phyloP scores from a whole-genome alignment of 805 yeast genomes.

The Wickerhamomyces strasburgensis region DNA sequence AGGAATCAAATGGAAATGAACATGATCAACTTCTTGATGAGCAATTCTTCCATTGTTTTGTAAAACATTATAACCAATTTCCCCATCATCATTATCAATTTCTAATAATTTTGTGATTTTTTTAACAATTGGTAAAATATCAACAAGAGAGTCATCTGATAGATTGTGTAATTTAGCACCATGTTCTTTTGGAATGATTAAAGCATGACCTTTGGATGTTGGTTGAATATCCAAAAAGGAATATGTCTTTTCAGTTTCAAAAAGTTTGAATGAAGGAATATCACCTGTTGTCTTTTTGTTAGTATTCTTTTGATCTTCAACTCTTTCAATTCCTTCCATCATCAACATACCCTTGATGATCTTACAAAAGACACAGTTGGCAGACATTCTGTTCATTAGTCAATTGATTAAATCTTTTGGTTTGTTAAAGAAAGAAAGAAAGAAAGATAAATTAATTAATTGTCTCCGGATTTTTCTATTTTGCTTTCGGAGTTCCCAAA shows the following conservation, averaged over 20 bases:
- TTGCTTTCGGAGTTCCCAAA: too few species aligned
- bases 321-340: not conserved
- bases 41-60: constrained; percentile 96
- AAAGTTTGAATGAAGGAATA: constrained; percentile 86
- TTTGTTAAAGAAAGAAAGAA: not conserved
- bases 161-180: constrained; percentile 90
- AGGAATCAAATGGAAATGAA: constrained; percentile 95
- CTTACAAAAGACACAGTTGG: constrained; percentile 86
- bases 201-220: constrained; percentile 80
- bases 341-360: constrained; percentile 68
- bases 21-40: constrained; percentile 93
- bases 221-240: constrained; percentile 95
- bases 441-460: too few species aligned
- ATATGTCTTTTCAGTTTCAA: constrained; percentile 76
- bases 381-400: constrained; percentile 27
- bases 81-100: constrained; percentile 55
- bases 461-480: too few species aligned
- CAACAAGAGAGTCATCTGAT: constrained; percentile 87
- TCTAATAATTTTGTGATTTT: constrained; percentile 72
- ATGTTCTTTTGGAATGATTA: constrained; percentile 89
- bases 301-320: constrained; percentile 1
- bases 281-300: constrained; percentile 54
- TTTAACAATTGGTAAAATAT: constrained; percentile 83
- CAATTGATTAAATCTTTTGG: not conserved
- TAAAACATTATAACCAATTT: constrained; percentile 75